Base-by-base conservation (phyloP, 2,329 filamentous ascomycete genomes). In the Penicillium sp. region DNA sequence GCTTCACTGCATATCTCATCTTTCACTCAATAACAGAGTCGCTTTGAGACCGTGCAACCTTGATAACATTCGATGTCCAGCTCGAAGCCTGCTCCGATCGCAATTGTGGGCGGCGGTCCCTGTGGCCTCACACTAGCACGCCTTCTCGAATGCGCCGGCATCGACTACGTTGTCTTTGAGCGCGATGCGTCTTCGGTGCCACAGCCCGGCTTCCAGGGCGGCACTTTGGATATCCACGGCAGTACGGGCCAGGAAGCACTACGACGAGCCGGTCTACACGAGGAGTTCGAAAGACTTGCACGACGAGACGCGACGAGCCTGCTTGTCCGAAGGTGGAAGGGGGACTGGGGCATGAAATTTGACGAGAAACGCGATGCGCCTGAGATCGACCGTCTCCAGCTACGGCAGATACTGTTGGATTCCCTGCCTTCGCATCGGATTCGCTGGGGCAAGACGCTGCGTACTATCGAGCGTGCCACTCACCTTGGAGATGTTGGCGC, bases 371-470 rank as follows among this genome's bases (percentile, higher is more conserved):
- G 63, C 10, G 71, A 74, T 54, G 61, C 72, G 8, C 78, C 78
- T 0, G 78, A 80, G 62, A 78, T 80, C 50, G 78, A 80, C 61
- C 74, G 78, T 3, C 58, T 62, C 8, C 69, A 73, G 39, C 55
- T 80, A 52, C 64, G 74, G n/a, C 34, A 63, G 22, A 62, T 79
- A 31, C 67, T 80, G 6, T 63, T 79, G 31, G 63, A 67, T 20
- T 69, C 72, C 1, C 65, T 79, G 1, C 72, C 75, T 0, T 58
- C 57, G 2, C 64, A 70, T 6, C 71, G 63, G 43, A 67, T 79
- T 34, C 60, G 60, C 37, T 79, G 77, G 78, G 71, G 68, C 0
- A 55, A 58, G 22, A 63, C 59, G 11, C 64, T 76, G 7, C 51
- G 62, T 28, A 34, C 49, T 7, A 67, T 73, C 5, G 54, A 60